Evolutionary conservation across 805 yeast genomes (phyloP).

Genomic region (Brettanomyces nanus): DNA sequence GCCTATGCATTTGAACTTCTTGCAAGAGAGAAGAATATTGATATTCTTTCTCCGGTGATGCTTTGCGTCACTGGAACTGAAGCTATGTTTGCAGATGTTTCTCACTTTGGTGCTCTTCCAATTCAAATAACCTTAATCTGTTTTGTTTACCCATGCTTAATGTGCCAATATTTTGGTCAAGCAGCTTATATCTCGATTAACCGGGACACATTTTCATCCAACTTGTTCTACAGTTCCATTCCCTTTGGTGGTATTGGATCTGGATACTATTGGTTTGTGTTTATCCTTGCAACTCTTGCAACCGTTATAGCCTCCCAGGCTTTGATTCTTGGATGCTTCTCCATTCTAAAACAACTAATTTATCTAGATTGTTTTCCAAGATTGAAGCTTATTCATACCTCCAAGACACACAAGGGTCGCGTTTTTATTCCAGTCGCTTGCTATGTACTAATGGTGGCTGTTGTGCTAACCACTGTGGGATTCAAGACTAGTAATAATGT

Average conservation of each 20-base stretch:
- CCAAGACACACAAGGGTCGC: slow-evolving; percentile 37
- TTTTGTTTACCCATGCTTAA: slow-evolving; percentile 45
- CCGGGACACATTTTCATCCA: slow-evolving; percentile 30
- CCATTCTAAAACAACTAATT: slow-evolving; percentile 44
- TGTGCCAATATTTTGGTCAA: slow-evolving; percentile 50
- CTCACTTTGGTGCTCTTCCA: slow-evolving; percentile 45
- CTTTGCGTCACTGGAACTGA: slow-evolving; percentile 52
- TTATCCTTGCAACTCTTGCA: slow-evolving; percentile 44
- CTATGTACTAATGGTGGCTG: slow-evolving; percentile 43
- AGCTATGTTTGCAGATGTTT: slow-evolving; percentile 58
- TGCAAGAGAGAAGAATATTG: slow-evolving; percentile 27
- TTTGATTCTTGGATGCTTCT: slow-evolving; percentile 46
- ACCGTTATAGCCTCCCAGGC: slow-evolving; percentile 58
- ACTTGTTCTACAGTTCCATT: slow-evolving; percentile 40
- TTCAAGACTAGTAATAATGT: slow-evolving; percentile 41
- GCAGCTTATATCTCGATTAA: slow-evolving; percentile 38
- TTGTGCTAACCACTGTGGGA: slow-evolving; percentile 42
- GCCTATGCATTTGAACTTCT: slow-evolving; percentile 40
- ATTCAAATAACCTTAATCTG: slow-evolving; percentile 37
- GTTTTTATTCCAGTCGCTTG: slow-evolving; percentile 46
- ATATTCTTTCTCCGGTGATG: slow-evolving; percentile 42
- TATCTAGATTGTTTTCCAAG: slow-evolving; percentile 48
- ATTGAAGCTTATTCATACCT: slow-evolving; percentile 36
- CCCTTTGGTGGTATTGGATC: slow-evolving; percentile 39
- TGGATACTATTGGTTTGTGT: slow-evolving; percentile 41